Conservation (phyloP, 192 early-diverging fungal genomes). For the Podila verticillata region DNA sequence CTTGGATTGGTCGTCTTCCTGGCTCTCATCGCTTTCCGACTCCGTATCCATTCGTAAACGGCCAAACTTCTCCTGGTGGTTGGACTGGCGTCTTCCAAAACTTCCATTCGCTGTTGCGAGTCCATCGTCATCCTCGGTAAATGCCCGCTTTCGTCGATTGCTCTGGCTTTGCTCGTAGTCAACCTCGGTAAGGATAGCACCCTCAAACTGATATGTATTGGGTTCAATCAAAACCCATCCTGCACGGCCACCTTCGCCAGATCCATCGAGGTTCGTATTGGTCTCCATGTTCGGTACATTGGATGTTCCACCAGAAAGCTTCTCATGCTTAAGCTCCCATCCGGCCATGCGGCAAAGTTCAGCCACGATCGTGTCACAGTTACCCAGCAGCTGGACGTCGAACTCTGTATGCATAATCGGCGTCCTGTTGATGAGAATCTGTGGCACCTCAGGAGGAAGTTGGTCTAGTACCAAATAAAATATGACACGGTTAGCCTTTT, state of each 20-base stretch:
- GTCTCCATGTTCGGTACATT: conserved; percentile 29
- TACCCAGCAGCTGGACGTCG: conserved; percentile 89
- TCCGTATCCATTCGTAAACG: neutral
- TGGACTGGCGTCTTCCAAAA: neutral
- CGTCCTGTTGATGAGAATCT: conserved; percentile 95
- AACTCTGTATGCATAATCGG: conserved; percentile 86
- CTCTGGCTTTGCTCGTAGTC: conserved; percentile 23
- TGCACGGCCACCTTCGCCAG: conserved; percentile 17
- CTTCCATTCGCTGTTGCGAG: neutral
- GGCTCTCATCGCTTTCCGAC: neutral
- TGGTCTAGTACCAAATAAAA: conserved; percentile 55
- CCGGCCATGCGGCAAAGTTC: conserved; percentile 76
- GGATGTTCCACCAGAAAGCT: conserved; percentile 65
- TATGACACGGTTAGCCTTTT: neutral
- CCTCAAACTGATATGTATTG: conserved; percentile 60
- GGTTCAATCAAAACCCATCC: conserved; percentile 40
- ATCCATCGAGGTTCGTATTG: conserved; percentile 33
- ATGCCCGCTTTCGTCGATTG: conserved; percentile 4
- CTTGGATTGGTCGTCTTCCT: neutral
- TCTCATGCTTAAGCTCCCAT: conserved; percentile 80
- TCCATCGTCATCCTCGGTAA: neutral
- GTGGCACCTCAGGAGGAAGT: conserved; percentile 86
- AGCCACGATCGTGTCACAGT: conserved; percentile 86
- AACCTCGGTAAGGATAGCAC: conserved; percentile 41
- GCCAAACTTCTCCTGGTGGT: neutral